Evolutionary conservation across 1,284 basidiomycete species (phyloP).

Genomic region (Boletellus deceptivus): DNA sequence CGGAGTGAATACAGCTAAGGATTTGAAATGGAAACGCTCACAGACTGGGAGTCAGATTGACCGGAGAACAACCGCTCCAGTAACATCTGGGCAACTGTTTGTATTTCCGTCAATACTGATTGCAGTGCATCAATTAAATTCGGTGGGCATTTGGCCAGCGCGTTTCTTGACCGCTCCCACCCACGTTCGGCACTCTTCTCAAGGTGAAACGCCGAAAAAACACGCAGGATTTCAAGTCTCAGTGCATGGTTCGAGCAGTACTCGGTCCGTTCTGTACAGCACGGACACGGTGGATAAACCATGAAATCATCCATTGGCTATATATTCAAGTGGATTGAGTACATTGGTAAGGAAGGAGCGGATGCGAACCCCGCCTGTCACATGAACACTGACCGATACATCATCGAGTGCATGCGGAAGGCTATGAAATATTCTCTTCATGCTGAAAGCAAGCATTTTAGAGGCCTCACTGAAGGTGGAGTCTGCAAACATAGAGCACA

Average conservation of each 20-base stretch:
- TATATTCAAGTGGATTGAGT: constrained; percentile 32
- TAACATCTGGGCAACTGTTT: constrained; percentile 13
- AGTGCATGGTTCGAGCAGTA: constrained; percentile 23
- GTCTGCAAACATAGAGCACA: constrained; percentile 24
- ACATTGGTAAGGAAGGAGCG: constrained; percentile 18
- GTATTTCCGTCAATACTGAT: constrained; percentile 24
- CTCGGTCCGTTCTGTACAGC: constrained; percentile 22
- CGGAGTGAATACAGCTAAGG: not conserved
- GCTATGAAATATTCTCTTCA: constrained; percentile 13
- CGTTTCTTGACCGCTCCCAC: not conserved
- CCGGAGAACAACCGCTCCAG: constrained; percentile 24
- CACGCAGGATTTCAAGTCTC: constrained; percentile 31
- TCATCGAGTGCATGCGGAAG: constrained; percentile 8
- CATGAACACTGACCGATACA: constrained; percentile 30
- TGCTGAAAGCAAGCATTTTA: constrained; percentile 12
- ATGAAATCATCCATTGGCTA: constrained; percentile 43
- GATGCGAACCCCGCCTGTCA: constrained; percentile 12
- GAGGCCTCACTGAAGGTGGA: constrained; percentile 12
- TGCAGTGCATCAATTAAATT: constrained; percentile 24
- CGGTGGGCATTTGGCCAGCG: constrained; percentile 10
- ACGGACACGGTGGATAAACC: constrained; percentile 36
- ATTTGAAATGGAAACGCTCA: constrained; percentile 8
- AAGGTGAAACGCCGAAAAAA: constrained; percentile 31
- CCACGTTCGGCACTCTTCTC: constrained; percentile 15
- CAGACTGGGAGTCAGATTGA: constrained; percentile 5